Conservation (phyloP, 2,329 filamentous ascomycete species). For the Furcasterigmium sp. region DNA sequence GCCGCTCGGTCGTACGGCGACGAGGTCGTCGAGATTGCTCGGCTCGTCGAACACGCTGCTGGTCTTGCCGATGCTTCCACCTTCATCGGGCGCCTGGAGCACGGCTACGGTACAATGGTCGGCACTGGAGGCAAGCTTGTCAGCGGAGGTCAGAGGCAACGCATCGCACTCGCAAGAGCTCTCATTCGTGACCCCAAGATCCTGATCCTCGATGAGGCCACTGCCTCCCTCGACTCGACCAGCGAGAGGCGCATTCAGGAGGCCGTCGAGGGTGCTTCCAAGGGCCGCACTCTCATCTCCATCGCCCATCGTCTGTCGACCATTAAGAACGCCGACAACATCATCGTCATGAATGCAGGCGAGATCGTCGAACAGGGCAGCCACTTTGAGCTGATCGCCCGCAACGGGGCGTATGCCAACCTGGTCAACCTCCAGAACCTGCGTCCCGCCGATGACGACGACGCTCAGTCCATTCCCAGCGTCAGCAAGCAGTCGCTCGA, state of each 20-base stretch:
- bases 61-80: slow-evolving; percentile 46
- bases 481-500: slow-evolving; percentile 12
- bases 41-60: slow-evolving; percentile 39
- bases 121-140: slow-evolving; percentile 41
- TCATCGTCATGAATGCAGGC: slow-evolving; percentile 59
- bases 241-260: slow-evolving; percentile 41
- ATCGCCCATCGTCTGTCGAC: slow-evolving; percentile 61
- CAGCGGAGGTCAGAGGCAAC: slow-evolving; percentile 47
- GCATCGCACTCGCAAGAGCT: slow-evolving; percentile 43
- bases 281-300: slow-evolving; percentile 57
- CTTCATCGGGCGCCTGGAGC: slow-evolving; percentile 43
- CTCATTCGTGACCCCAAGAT: slow-evolving; percentile 44
- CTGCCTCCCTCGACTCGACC: slow-evolving; percentile 43
- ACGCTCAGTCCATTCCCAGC: slow-evolving; percentile 6
- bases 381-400: slow-evolving; percentile 52
- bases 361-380: slow-evolving; percentile 58
- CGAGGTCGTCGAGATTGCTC: slow-evolving; percentile 35
- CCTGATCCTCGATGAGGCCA: slow-evolving; percentile 48
- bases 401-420: slow-evolving; percentile 25
- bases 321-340: slow-evolving; percentile 59
- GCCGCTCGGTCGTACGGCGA: slow-evolving; percentile 13
- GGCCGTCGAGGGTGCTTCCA: slow-evolving; percentile 28
- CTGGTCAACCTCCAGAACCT: slow-evolving; percentile 18
- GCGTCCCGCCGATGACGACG: slow-evolving; percentile 7
- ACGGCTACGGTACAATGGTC: slow-evolving; percentile 40